Evolutionary conservation across 2,329 filamentous ascomycete genomes (phyloP).

Genomic region (Iodosphaeria phyllophila): DNA sequence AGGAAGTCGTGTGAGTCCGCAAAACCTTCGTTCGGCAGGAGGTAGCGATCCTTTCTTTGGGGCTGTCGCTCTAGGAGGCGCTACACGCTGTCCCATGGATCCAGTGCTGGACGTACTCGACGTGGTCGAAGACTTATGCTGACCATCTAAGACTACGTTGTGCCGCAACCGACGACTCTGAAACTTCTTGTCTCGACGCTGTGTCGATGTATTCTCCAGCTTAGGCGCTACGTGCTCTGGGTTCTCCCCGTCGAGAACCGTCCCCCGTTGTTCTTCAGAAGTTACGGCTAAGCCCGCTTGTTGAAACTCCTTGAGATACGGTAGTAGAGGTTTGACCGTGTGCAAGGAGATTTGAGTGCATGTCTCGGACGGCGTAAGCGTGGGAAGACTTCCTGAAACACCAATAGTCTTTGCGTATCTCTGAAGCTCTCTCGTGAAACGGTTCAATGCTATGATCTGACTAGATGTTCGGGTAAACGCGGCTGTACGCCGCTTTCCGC

Average conservation of each 20-base stretch:
- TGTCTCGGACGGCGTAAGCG: constrained; percentile 20
- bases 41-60: not conserved
- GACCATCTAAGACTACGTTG: constrained; percentile 5
- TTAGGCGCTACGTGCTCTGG: not conserved
- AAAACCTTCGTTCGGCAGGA: too few species aligned
- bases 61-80: not conserved
- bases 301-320: constrained; percentile 32
- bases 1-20: too few species aligned
- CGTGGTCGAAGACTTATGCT: constrained; percentile 4
- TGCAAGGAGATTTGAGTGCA: constrained; percentile 24
- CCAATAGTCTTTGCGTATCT: constrained; percentile 20
- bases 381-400: constrained; percentile 17
- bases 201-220: not conserved
- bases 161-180: constrained; percentile 1
- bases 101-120: constrained; percentile 7
- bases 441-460: constrained; percentile 20
- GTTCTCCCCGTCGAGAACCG: too few species aligned
- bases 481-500: constrained; percentile 2
- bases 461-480: constrained; percentile 19
- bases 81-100: constrained; percentile 2
- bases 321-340: constrained; percentile 32
- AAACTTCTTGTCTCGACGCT: not conserved
- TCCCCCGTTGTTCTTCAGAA: constrained; percentile 23
- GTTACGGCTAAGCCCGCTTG: constrained; percentile 37
- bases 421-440: constrained; percentile 21